These are phyloP conservation scores for Gaillardinia entomophila DNA, from an alignment of 805 yeast genomes.

Conservation along the genomic window DNA sequence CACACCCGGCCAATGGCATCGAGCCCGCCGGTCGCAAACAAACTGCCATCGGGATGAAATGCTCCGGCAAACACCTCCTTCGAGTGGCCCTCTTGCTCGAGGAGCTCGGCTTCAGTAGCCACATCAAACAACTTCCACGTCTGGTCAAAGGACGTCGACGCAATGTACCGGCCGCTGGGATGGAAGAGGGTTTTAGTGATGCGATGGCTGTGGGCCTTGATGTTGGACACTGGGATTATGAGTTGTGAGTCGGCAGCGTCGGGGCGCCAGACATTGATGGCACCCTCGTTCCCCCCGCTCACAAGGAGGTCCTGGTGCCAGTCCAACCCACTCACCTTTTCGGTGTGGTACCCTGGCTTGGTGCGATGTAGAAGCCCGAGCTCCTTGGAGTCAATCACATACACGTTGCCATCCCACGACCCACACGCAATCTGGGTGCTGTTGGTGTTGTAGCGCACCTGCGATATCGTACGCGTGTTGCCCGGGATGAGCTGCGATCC, in stretches of 20 bases:
- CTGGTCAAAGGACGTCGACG: slow-evolving; percentile 72
- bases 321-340: slow-evolving; percentile 65
- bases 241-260: slow-evolving; percentile 3
- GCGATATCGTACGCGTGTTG: slow-evolving; percentile 64
- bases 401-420: slow-evolving; percentile 78
- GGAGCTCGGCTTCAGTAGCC: slow-evolving; percentile 34
- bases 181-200: slow-evolving; percentile 61
- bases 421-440: slow-evolving; percentile 50
- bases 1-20: slow-evolving; percentile 72
- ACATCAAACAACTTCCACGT: slow-evolving; percentile 91
- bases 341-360: slow-evolving; percentile 43
- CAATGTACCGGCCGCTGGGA: slow-evolving; percentile 52
- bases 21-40: slow-evolving; percentile 70
- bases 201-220: slow-evolving; percentile 39
- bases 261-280: slow-evolving; percentile 24
- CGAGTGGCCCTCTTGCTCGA: slow-evolving; percentile 82
- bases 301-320: slow-evolving; percentile 40
- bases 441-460: slow-evolving; percentile 41
- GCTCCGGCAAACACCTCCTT: slow-evolving; percentile 59
- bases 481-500: slow-evolving; percentile 64
- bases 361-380: slow-evolving; percentile 23
- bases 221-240: slow-evolving; percentile 13
- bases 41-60: slow-evolving; percentile 73
- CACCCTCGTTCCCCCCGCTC: slow-evolving; percentile 37
- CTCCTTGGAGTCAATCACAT: slow-evolving; percentile 37